Conservation (phyloP, 768 basidiomycete genomes). For the Dictyophora rubrovolvata region DNA sequence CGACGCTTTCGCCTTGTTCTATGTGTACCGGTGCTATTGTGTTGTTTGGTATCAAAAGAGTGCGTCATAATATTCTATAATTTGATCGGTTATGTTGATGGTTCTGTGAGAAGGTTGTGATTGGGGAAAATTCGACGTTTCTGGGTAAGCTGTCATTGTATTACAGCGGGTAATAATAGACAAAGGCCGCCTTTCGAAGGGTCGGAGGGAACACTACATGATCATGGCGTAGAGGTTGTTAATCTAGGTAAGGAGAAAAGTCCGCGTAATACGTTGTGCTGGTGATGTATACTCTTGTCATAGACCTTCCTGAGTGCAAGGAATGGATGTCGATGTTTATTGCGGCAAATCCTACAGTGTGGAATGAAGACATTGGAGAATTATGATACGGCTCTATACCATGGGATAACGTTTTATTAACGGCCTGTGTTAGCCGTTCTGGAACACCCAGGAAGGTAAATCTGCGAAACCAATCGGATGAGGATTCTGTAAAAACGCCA, state of each 20-base stretch:
- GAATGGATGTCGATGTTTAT: constrained; percentile 49
- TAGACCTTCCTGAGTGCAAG: constrained; percentile 40
- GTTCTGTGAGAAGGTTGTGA: constrained; percentile 30
- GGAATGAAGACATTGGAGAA: constrained; percentile 57
- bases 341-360: constrained; percentile 44
- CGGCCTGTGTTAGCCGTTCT: no score
- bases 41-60: constrained; percentile 54
- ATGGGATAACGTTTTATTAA: not conserved
- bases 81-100: not conserved
- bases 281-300: constrained; percentile 7
- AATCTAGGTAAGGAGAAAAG: constrained; percentile 23
- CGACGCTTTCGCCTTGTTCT: constrained; percentile 39
- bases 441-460: no score
- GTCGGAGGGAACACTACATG: constrained; percentile 42
- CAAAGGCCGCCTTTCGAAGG: constrained; percentile 12
- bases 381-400: constrained; percentile 1
- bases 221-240: constrained; percentile 43
- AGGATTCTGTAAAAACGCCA: no score
- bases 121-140: constrained; percentile 52
- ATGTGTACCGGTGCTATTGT: constrained; percentile 59
- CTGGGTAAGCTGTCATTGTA: constrained; percentile 17
- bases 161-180: no score
- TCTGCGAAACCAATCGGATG: no score
- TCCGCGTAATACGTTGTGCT: not conserved
- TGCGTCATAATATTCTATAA: not conserved